phyloP scores from a whole-genome alignment of 2,329 filamentous ascomycete species.

The Chaetomiaceae sp. region DNA sequence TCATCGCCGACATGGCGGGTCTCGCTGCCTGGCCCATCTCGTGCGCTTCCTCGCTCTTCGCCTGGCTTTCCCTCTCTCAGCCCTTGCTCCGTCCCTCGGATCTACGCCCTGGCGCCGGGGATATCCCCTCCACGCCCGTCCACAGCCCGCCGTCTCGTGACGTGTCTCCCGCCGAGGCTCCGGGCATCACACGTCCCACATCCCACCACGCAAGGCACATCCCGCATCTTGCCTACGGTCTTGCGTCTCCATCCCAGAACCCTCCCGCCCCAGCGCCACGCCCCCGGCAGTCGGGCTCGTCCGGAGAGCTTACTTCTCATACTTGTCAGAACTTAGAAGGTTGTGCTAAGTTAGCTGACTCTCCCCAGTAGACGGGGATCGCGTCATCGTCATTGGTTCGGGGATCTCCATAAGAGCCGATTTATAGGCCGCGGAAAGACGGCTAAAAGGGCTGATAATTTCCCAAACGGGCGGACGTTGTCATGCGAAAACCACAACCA shows the following conservation, averaged over 20 bases:
- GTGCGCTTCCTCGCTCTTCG: constrained; percentile 2
- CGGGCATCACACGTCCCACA: background rate
- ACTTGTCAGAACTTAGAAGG: too few relatives aligned
- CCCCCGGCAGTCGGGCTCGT: too few relatives aligned
- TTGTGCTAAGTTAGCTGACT: constrained; percentile 11
- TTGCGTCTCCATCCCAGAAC: too few relatives aligned
- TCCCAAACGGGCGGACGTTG: constrained; percentile 40
- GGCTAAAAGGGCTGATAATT: constrained; percentile 38
- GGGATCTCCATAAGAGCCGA: constrained; percentile 36
- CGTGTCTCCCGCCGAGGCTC: background rate
- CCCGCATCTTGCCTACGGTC: too few relatives aligned
- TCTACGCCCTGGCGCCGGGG: background rate
- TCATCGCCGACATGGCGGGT: constrained; percentile 8
- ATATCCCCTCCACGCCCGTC: background rate
- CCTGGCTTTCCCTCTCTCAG: background rate
- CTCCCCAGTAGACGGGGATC: constrained; percentile 23
- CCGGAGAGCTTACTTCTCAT: too few relatives aligned
- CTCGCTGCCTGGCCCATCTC: background rate
- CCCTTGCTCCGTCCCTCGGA: background rate
- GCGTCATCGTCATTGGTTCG: constrained; percentile 31
- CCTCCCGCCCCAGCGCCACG: too few relatives aligned
- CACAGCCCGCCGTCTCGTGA: background rate
- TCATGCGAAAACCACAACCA: constrained; percentile 35
- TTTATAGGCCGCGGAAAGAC: constrained; percentile 33
- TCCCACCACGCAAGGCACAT: too few relatives aligned